Evolutionary conservation across 2,329 filamentous ascomycete species (phyloP).

Genomic region (Cryphonectria carpinicola): DNA sequence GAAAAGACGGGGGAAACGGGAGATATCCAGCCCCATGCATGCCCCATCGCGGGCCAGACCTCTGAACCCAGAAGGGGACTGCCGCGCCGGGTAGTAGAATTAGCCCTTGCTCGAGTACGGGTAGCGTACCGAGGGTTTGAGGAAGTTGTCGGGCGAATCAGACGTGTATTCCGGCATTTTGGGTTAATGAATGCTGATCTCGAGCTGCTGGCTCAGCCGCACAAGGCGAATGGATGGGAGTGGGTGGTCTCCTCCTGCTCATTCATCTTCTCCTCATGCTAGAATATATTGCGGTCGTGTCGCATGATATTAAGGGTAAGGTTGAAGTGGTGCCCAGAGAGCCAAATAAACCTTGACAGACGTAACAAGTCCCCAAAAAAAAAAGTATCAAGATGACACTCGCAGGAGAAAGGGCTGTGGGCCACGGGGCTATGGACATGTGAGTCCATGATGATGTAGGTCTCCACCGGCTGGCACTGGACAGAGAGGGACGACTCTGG

Average conservation of each 20-base stretch:
- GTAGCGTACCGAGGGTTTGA: constrained; percentile 18
- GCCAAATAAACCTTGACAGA: not conserved
- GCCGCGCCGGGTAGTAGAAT: not conserved
- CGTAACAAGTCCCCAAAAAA: not conserved
- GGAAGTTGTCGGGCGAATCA: not conserved
- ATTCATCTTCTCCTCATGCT: too few relatives aligned
- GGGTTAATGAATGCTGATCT: not conserved
- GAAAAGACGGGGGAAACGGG: not conserved
- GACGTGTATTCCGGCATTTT: not conserved
- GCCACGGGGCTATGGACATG: not conserved
- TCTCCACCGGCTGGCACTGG: not conserved
- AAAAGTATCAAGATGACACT: not conserved
- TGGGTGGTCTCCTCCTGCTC: not conserved
- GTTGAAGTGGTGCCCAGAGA: not conserved
- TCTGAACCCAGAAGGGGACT: constrained; percentile 1
- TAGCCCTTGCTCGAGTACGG: constrained; percentile 3
- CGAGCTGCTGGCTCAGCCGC: constrained; percentile 11
- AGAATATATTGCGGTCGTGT: not conserved
- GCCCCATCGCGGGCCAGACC: constrained; percentile 2
- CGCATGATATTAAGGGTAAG: constrained; percentile 8
- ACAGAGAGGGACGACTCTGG: not conserved
- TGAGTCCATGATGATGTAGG: not conserved
- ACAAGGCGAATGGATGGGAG: not conserved
- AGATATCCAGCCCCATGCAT: constrained; percentile 4
- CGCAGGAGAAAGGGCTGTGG: not conserved